Conservation (phyloP, 2,329 filamentous ascomycete species). For the Verticillium tricorpus region DNA sequence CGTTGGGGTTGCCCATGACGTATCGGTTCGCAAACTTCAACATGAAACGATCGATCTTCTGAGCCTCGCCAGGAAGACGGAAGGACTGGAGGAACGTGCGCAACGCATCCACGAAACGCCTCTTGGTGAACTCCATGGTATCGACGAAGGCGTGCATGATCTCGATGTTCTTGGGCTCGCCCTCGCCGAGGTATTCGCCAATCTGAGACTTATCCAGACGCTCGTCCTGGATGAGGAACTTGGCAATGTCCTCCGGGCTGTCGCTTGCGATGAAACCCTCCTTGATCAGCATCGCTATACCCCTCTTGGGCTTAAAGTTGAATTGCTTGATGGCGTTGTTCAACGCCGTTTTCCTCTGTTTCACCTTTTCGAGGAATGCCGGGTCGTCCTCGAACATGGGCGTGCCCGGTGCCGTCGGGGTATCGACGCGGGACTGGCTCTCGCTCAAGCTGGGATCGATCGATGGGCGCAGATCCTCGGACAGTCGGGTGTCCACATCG, state of each 20-base stretch:
- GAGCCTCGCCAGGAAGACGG: constrained; percentile 88
- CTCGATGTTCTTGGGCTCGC: constrained; percentile 78
- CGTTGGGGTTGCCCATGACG: constrained; percentile 89
- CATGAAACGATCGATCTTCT: constrained; percentile 99
- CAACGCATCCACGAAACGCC: constrained; percentile 87
- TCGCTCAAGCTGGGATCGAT: constrained; percentile 66
- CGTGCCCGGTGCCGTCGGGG: constrained; percentile 58
- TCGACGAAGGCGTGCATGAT: constrained; percentile 98
- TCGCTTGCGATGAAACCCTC: constrained; percentile 85
- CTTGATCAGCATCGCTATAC: constrained; percentile 76
- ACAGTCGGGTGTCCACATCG: constrained; percentile 31
- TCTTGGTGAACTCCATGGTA: constrained; percentile 86
- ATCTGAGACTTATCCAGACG: constrained; percentile 86
- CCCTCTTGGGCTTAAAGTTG: constrained; percentile 96
- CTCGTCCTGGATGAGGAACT: constrained; percentile 76
- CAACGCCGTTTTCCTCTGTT: constrained; percentile 87
- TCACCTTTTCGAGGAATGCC: constrained; percentile 88
- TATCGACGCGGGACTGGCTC: constrained; percentile 57
- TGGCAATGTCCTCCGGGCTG: constrained; percentile 74
- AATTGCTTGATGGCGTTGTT: constrained; percentile 86
- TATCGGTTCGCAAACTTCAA: constrained; percentile 97
- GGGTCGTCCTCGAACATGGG: constrained; percentile 82
- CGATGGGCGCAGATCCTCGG: constrained; percentile 44
- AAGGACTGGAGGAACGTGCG: constrained; percentile 92
- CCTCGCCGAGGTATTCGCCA: constrained; percentile 92